Evolutionary conservation across 202 grass and related monocot genomes (phyloP), one percentile per base, ranked within the genome.

Genomic region (Miscanthus sacchariflorus): DNA sequence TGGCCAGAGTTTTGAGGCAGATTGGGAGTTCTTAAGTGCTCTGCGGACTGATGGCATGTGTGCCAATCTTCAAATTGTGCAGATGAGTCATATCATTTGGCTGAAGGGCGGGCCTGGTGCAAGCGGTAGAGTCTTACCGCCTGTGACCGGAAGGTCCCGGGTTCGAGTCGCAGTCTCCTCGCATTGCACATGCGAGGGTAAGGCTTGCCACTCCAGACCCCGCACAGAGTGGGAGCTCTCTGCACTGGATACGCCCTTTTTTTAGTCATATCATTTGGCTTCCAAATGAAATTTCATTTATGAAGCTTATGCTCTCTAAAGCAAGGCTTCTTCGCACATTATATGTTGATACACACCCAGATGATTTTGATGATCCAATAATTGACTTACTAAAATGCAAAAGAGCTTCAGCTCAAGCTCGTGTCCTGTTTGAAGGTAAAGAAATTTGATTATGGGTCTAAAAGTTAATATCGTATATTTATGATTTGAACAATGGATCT

Each of bases 21-120:
- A 82, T 82, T 23, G 5, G 43, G 61, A 68, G 17, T 77, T 82
- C 46, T 63, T 58, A 56, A 82, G 44, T 88, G 44, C 79, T 82
- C 63, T 68, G 39, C 68, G 86, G 61, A 69, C 14, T 17, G 45
- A 82, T 82, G 86, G 72, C 61, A 88, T 88, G 86, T 76, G 78
- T 52, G 6, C 70, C 23, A 74, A 24, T 13, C 79, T 88, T 69
- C 70, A 88, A 23, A 25, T 70, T 88, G 78, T 87, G 61, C 21
- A 23, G 79, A 76, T 82, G 33, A 44, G 3, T 35, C 2, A 35
- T 35, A 35, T 35, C 35, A n/a, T n/a, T n/a, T n/a, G n/a, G n/a
- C n/a, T n/a, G n/a, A n/a, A n/a, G n/a, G n/a, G n/a, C n/a, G n/a
- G n/a, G n/a, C n/a, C n/a, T n/a, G n/a, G n/a, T n/a, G n/a, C n/a